phyloP scores from a whole-genome alignment of 768 basidiomycete genomes.

The Russula dissimulans region DNA sequence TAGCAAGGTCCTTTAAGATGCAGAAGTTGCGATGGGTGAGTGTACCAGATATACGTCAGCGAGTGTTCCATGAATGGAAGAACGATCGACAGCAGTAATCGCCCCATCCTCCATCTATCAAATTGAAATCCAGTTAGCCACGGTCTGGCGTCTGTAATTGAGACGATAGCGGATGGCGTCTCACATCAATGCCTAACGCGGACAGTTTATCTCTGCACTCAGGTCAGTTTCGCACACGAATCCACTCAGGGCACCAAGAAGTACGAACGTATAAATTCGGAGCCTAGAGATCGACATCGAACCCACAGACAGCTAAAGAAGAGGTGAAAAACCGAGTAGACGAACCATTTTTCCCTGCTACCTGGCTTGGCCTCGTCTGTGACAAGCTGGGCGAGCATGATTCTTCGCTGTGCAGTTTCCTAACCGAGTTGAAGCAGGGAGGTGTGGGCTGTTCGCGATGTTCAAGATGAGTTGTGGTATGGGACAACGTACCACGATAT shows the following conservation, averaged over 20 bases:
- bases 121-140: background rate
- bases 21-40: background rate
- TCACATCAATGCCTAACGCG: conserved; percentile 14
- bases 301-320: background rate
- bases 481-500: conserved; percentile 9
- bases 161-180: background rate
- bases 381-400: conserved; percentile 14
- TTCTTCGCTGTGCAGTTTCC: conserved; percentile 11
- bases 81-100: background rate
- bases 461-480: background rate
- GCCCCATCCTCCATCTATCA: background rate
- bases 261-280: conserved; percentile 8
- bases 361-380: conserved; percentile 7
- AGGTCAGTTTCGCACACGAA: background rate
- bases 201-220: conserved; percentile 2
- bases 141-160: background rate
- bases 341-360: conserved; percentile 5
- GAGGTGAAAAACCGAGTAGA: background rate
- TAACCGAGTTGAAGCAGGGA: background rate
- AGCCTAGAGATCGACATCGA: background rate
- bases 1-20: background rate
- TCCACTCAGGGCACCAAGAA: no score
- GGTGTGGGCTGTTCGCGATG: background rate
- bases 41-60: background rate
- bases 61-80: background rate